A percentile compares a stretch with the other conserved stretches of the same genome.
These are phyloP conservation scores for Colletotrichum sp. DNA, from an alignment of 2,329 filamentous ascomycete species.

Conservation along the genomic window DNA sequence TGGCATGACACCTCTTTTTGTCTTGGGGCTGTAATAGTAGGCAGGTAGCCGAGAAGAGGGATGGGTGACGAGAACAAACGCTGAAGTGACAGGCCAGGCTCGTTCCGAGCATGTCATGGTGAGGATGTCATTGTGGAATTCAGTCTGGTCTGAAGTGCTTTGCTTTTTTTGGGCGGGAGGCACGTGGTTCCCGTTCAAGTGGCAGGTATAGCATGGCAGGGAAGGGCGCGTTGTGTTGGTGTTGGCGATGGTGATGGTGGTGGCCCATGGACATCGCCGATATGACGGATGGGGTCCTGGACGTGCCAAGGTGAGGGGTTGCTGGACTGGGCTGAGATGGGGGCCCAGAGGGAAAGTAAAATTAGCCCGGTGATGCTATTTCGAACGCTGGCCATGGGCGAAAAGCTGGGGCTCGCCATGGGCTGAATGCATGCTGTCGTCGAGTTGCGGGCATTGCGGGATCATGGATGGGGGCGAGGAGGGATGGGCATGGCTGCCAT, in stretches of 20 bases:
- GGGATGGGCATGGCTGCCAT: not conserved
- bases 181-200: not conserved
- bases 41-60: not conserved
- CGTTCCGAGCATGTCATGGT: not conserved
- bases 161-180: not conserved
- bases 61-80: not conserved
- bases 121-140: not conserved
- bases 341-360: not conserved
- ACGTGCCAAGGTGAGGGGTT: not conserved
- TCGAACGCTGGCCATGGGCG: not conserved
- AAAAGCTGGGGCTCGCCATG: not conserved
- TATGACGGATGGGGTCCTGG: not conserved
- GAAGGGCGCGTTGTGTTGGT: not conserved
- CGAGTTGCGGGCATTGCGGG: not conserved
- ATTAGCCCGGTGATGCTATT: slow-evolving; percentile 16
- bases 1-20: not conserved
- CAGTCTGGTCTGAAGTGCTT: not conserved
- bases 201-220: not conserved
- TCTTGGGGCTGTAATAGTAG: not conserved
- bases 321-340: not conserved
- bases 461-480: not conserved
- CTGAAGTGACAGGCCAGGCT: not conserved
- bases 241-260: not conserved
- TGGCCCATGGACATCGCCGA: not conserved
- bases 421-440: not conserved